phyloP scores from a whole-genome alignment of 305 asterid genomes.

The Fraxinus albicans region DNA sequence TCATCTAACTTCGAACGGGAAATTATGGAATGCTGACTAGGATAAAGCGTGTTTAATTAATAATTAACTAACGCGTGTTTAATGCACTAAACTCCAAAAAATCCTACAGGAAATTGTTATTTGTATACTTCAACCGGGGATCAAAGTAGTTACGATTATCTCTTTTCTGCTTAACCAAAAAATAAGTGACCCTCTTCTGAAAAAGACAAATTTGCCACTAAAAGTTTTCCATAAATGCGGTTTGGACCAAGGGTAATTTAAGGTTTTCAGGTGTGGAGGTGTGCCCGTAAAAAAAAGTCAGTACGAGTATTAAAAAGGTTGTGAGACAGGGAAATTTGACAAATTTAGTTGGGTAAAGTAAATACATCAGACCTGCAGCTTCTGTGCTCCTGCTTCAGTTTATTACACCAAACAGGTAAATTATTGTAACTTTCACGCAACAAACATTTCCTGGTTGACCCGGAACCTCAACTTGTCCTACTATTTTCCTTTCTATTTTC shows the following conservation, averaged over 20 bases:
- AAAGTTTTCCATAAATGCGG: neutral
- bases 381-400: neutral
- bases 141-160: neutral
- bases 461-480: neutral
- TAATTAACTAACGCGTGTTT: slow-evolving; percentile 12
- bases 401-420: slow-evolving; percentile 25
- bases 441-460: slow-evolving; percentile 14
- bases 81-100: slow-evolving; percentile 38
- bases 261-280: neutral
- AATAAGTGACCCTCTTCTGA: neutral
- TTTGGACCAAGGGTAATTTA: neutral
- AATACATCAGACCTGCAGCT: slow-evolving; percentile 30
- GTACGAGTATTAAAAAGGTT: too few relatives aligned
- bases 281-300: neutral
- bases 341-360: slow-evolving; percentile 23
- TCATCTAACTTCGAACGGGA: neutral
- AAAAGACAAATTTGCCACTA: neutral
- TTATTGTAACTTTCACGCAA: slow-evolving; percentile 40
- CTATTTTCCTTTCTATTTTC: neutral
- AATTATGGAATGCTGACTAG: neutral
- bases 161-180: neutral
- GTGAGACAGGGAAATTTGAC: neutral
- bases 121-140: neutral
- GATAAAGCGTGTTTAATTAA: slow-evolving; percentile 2
- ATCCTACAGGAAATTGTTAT: neutral